Percentiles rank a stretch among this genome's conserved stretches.
Evolutionary conservation across 768 basidiomycete genomes (phyloP).

Genomic region (Hypsizygus marmoreus): DNA sequence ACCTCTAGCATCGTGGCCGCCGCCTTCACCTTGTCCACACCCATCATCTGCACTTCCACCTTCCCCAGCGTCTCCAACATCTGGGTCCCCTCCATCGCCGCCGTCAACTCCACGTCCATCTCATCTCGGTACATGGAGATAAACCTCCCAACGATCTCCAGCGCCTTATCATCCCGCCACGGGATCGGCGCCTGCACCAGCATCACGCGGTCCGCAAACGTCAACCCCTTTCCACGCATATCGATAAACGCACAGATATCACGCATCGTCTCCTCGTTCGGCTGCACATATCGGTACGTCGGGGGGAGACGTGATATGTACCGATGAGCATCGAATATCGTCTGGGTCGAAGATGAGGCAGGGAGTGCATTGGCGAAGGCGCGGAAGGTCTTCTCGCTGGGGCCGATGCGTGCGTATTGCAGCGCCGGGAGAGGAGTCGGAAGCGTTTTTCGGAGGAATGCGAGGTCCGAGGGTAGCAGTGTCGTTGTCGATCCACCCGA

Average conservation of each 20-base stretch:
- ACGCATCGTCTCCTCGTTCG: slow-evolving; percentile 11
- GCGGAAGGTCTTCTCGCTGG: slow-evolving; percentile 15
- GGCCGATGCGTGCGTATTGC: slow-evolving; percentile 48
- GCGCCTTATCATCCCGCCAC: slow-evolving; percentile 43
- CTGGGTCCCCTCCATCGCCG: slow-evolving; percentile 34
- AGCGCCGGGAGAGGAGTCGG: slow-evolving; percentile 51
- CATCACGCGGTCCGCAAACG: slow-evolving; percentile 44
- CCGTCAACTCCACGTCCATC: slow-evolving; percentile 44
- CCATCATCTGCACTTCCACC: slow-evolving; percentile 38
- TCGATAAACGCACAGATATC: slow-evolving; percentile 48
- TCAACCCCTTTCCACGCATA: slow-evolving; percentile 32
- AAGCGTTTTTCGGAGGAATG: slow-evolving; percentile 58
- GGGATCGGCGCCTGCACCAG: slow-evolving; percentile 56
- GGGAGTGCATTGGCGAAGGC: slow-evolving; percentile 44
- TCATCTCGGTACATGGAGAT: slow-evolving; percentile 42
- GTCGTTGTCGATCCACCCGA: slow-evolving; percentile 76
- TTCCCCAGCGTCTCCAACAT: slow-evolving; percentile 43
- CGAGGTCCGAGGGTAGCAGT: slow-evolving; percentile 61
- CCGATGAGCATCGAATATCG: slow-evolving; percentile 49
- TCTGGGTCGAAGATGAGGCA: slow-evolving; percentile 33
- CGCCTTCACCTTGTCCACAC: slow-evolving; percentile 9
- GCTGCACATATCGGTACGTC: slow-evolving; percentile 38
- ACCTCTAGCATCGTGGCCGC: slow-evolving; percentile 18
- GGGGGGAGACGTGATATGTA: slow-evolving; percentile 49
- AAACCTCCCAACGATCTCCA: slow-evolving; percentile 38